phyloP scores from a whole-genome alignment of 352 stramenopile species.

The Pythium chondricola region DNA sequence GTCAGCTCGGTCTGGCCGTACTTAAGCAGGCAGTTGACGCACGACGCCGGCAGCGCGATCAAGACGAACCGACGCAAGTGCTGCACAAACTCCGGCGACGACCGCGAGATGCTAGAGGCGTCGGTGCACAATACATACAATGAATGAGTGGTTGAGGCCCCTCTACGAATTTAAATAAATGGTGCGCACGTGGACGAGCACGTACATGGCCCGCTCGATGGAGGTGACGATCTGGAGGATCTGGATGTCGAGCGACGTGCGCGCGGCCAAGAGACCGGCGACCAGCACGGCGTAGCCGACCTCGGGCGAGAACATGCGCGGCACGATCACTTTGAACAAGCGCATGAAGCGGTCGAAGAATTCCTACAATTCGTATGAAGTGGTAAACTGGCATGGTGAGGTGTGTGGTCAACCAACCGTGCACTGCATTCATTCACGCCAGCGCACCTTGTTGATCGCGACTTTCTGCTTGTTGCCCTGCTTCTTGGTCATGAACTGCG shows the following conservation, averaged over 20 bases:
- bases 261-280: slow-evolving; percentile 46
- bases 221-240: slow-evolving; percentile 72
- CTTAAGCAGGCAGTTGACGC: slow-evolving; percentile 78
- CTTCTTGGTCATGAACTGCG: slow-evolving; percentile 75
- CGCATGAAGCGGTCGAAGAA: slow-evolving; percentile 59
- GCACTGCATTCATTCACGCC: too few species aligned
- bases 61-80: slow-evolving; percentile 70
- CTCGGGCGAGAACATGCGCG: slow-evolving; percentile 58
- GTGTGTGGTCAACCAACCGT: background rate
- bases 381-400: background rate
- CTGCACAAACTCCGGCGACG: slow-evolving; percentile 46
- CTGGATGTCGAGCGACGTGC: slow-evolving; percentile 76
- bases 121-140: background rate
- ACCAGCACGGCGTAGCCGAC: slow-evolving; percentile 62
- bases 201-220: slow-evolving; percentile 66
- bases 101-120: slow-evolving; percentile 51
- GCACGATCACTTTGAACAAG: slow-evolving; percentile 70
- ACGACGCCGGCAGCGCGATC: slow-evolving; percentile 73
- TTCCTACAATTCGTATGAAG: slow-evolving; percentile 15
- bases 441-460: slow-evolving; percentile 52
- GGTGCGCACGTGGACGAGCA: background rate
- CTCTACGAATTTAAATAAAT: slow-evolving; percentile 2
- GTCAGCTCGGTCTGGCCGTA: slow-evolving; percentile 77
- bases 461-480: slow-evolving; percentile 57
- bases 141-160: background rate